Base-by-base conservation (phyloP, 768 basidiomycete genomes). In the Saitozyma sp. region DNA sequence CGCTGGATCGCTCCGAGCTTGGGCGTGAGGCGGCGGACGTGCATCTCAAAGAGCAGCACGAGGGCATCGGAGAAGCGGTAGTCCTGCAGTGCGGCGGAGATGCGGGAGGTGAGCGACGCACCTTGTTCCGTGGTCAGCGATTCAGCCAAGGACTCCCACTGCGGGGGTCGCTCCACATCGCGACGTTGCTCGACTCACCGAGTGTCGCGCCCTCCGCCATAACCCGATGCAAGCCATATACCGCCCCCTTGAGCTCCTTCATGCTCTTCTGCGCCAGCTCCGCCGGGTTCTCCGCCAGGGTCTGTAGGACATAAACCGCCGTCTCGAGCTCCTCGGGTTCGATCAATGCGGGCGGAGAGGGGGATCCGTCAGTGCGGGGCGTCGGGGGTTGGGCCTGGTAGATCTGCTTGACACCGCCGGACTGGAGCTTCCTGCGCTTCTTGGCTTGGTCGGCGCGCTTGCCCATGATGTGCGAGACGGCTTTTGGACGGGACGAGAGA, bases 1-100 rank as follows among this genome's bases (percentile, higher is more conserved):
- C 85, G 80, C 66, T 85, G 84, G 7, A 86, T 74, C 2, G 84
- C 82, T 4, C 84, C 84, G 11, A 86, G 82, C 63, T 84, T 84
- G 6, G 84, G 84, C 7, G 82, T 71, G 8, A 83, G 80, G 10
- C 77, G 73, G 7, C 84, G 81, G 20, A 83, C 81, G 51, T 81
- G 82, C 80, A 85, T 83, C 69, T 85, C 84, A 45, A 83, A 81
- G n/a, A 86, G 79, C n/a, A 84, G 75, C 29, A 85, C 82, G 38
- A 85, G 82, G 6, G 85, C 84, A 80, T 41, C 83, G 75, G 61
- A 83, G 81, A 68, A 83, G 78, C 53, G 82, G 67, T 53, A 85
- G 56, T 76, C 69, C 63, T 70, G 62, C 20, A 77, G 51, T 49
- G 76, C 62, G 51, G 66, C 54, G 6, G 71, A 73, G 29, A 76